These are phyloP conservation scores for Leccinum solheimii DNA, from an alignment of 1,284 basidiomycete genomes.

Conservation along the genomic window DNA sequence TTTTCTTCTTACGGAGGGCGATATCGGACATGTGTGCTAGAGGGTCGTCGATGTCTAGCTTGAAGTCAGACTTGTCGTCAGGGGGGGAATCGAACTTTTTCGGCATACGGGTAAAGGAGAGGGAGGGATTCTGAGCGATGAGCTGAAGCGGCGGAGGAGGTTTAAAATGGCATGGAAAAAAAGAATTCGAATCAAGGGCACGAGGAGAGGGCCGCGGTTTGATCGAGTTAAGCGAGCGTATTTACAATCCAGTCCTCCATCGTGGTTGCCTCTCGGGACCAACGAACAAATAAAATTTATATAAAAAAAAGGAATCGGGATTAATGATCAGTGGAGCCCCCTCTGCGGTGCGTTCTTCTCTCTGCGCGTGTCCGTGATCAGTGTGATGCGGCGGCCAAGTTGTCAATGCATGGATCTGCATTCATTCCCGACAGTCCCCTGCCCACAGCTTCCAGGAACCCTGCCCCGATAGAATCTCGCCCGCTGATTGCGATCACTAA, in stretches of 20 bases:
- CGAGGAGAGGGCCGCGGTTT: slow-evolving; percentile 57
- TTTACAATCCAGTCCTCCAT: slow-evolving; percentile 39
- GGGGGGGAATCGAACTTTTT: slow-evolving; percentile 44
- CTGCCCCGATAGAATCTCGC: slow-evolving; percentile 24
- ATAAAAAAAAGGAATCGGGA: neutral
- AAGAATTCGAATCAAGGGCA: slow-evolving; percentile 63
- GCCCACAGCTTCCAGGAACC: slow-evolving; percentile 34
- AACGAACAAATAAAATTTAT: neutral
- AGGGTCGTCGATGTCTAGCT: slow-evolving; percentile 42
- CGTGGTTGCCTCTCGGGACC: slow-evolving; percentile 18
- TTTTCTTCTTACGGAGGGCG: slow-evolving; percentile 79
- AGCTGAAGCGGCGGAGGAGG: slow-evolving; percentile 22
- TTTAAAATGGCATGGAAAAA: slow-evolving; percentile 58
- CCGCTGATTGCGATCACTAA: slow-evolving; percentile 27
- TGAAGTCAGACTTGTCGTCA: slow-evolving; percentile 36
- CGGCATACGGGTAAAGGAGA: slow-evolving; percentile 40
- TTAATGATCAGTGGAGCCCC: neutral
- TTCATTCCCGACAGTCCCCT: slow-evolving; percentile 35
- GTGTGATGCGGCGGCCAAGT: slow-evolving; percentile 2
- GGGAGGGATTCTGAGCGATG: slow-evolving; percentile 21
- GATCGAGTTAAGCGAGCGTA: slow-evolving; percentile 41
- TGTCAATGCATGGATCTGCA: slow-evolving; percentile 30
- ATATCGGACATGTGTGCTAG: slow-evolving; percentile 51
- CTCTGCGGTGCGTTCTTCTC: neutral
- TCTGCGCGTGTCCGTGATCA: slow-evolving; percentile 6